Conservation (phyloP, 805 yeast genomes). For the Suhomyces pyralidae region DNA sequence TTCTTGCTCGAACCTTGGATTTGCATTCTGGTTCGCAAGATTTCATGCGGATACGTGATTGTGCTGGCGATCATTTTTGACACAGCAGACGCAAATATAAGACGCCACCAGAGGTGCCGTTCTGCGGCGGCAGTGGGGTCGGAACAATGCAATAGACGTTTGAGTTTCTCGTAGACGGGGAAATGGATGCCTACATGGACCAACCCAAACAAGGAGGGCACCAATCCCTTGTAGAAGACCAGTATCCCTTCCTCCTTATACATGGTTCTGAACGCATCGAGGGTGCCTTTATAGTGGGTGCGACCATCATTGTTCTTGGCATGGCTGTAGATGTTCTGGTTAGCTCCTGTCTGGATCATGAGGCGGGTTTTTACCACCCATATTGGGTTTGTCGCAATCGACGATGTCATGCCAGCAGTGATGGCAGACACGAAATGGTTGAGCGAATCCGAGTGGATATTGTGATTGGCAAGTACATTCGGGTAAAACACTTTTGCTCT, state of each 20-base stretch:
- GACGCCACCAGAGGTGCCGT: conserved; percentile 23
- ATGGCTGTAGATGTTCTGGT: conserved; percentile 29
- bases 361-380: conserved; percentile 97
- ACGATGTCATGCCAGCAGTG: conserved; percentile 84
- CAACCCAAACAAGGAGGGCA: conserved; percentile 87
- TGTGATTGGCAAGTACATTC: conserved; percentile 25
- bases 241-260: conserved; percentile 71
- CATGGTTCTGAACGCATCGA: conserved; percentile 82
- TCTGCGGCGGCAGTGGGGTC: conserved; percentile 6
- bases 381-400: conserved; percentile 85
- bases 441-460: conserved; percentile 22
- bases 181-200: conserved; percentile 95
- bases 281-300: conserved; percentile 65
- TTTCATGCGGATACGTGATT: conserved; percentile 93
- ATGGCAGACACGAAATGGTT: conserved; percentile 63
- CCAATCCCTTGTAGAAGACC: conserved; percentile 84
- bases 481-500: conserved; percentile 61
- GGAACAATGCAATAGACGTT: conserved; percentile 39
- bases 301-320: conserved; percentile 2
- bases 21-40: conserved; percentile 87
- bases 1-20: conserved; percentile 35
- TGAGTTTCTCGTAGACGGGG: conserved; percentile 86
- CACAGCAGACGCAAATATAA: conserved; percentile 61
- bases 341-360: conserved; percentile 73
- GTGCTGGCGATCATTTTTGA: conserved; percentile 88